Base-by-base conservation (phyloP, 2,329 filamentous ascomycete genomes). In the Colletotrichum cereale region DNA sequence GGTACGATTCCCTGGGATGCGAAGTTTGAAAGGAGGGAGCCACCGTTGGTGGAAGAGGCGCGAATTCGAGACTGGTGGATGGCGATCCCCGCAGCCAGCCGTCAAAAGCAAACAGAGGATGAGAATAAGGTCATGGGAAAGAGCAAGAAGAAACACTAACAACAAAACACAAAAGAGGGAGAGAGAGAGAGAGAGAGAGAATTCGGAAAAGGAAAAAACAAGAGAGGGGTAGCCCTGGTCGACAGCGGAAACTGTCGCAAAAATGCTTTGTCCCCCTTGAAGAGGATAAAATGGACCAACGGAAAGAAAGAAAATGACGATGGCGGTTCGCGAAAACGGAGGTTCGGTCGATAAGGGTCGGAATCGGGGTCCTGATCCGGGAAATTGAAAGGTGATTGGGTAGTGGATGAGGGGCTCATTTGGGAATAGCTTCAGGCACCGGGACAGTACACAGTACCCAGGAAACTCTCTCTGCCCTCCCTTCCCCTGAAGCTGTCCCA, bases 321-420 rank as follows among this genome's bases (percentile, higher is more conserved):
- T 40, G 21, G 36, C 50, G 44, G 14, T 57, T 62, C 36, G 36
- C 47, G 47, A 58, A 63, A 64, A 36, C 42, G 44, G 52, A 68
- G 34, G n/a, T 29, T 48, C 44, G 53, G 53, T 66, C 65, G 64
- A 58, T 72, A 53, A 69, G 69, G 58, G 60, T 64, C 58, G 65
- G 44, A 64, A 60, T 48, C 65, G 31, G 60, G 60, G 38, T 44
- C 50, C 65, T 60, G 34, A 48, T 21, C 58, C 60, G 69, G 53
- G 69, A 72, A 72, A 64, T 72, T 72, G 65, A 53, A 63, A 69
- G 53, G 53, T 64, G 57, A 69, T 72, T 72, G 69, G 69, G 58
- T 40, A 64, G 69, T 60, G 53, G 65, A 50, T n/a, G 58, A 47
- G 21, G 53, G 62, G n/a, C 68, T 50, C 21, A 16, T 63, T 69